Base-by-base conservation (phyloP, 352 stramenopile species). In the Phytophthora brassicae region DNA sequence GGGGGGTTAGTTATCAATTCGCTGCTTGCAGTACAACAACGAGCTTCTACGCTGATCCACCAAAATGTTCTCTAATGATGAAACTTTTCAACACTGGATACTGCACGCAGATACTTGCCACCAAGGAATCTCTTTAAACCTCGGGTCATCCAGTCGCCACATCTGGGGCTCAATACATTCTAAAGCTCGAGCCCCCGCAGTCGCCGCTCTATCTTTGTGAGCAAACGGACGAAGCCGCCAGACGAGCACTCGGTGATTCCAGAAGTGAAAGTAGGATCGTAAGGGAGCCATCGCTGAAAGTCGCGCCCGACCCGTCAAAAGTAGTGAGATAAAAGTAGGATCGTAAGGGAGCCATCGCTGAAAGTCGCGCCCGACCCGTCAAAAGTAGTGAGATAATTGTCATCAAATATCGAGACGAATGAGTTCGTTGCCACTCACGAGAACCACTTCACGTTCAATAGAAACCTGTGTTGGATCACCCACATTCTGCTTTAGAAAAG, bases 381-480 rank as follows among this genome's bases (percentile, higher is more conserved):
- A 13, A 45, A 45, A 24, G 39, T 24, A 17, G 16, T 45, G 39
- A 58, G 8, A 23, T 52, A 59, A 12, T 39, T 38, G 22, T 55
- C 38, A 11, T 36, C 56, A 11, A 58, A 39, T 3, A 64, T 44
- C 50, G 0, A 70, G 12, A 12, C 56, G 56, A 54, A 64, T 28
- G 39, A 70, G 42, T 12, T 70, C 56, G 33, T 56, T 66, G 14
- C 47, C 29, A 3, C 38, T 41, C 31, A 66, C 8, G n/a, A 48
- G 16, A 24, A 45, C 20, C 39, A 45, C 39, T 23, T 44, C 16
- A n/a, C 19, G 38, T 44, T 53, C 13, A 53, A 52, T 4, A 19
- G 33, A 13, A 39, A n/a, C 3, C 33, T 39, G 33, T 12, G 7
- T 39, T 39, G 33, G 8, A 39, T 31, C 33, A 12, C 33, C 13